phyloP scores from a whole-genome alignment of 306 rosid genomes.

The Vicia sativa region DNA sequence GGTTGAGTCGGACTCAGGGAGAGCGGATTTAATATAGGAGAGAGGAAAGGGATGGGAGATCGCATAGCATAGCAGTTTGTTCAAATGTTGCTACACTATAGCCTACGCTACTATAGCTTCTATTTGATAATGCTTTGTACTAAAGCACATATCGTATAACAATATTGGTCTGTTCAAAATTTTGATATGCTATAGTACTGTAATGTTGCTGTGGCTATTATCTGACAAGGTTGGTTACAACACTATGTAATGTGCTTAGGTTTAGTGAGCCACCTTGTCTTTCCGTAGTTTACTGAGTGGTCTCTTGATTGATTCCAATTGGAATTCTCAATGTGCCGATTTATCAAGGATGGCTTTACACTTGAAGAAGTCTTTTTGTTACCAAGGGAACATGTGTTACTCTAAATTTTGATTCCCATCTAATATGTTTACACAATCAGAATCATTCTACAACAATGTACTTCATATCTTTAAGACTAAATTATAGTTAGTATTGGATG shows the following conservation, averaged over 20 bases:
- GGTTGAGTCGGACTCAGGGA: no score
- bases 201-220: not conserved
- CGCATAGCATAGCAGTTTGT: no score
- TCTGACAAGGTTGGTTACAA: not conserved
- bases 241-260: not conserved
- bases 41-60: no score
- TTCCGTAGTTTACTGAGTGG: slow-evolving; percentile 17
- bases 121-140: no score
- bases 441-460: not conserved
- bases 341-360: not conserved
- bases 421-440: not conserved
- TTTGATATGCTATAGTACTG: not conserved
- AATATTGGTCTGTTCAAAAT: not conserved
- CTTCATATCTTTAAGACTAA: not conserved
- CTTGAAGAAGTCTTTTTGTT: not conserved
- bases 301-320: not conserved
- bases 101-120: no score
- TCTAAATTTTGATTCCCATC: not conserved
- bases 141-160: not conserved
- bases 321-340: no score
- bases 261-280: slow-evolving; percentile 26
- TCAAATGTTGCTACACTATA: no score
- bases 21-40: no score
- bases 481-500: slow-evolving; percentile 5
- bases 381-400: not conserved